These are phyloP conservation scores for Tricholoma matsutake DNA, from an alignment of 768 basidiomycete species.

Conservation along the genomic window DNA sequence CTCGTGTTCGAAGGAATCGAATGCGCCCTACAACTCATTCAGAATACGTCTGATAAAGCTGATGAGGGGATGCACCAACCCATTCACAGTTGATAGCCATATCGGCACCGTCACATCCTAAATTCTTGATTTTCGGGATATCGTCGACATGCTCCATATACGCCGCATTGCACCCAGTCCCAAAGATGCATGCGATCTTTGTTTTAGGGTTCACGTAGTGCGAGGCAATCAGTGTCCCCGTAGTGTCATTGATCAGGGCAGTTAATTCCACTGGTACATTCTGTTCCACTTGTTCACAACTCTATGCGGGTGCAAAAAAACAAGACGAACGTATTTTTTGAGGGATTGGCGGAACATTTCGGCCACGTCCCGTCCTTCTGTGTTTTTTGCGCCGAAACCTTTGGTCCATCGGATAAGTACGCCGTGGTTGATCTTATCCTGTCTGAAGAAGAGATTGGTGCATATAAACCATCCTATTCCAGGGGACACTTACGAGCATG, in stretches of 20 bases:
- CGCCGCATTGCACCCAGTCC: conserved; percentile 97
- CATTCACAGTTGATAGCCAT: conserved; percentile 99
- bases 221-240: conserved; percentile 95
- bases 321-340: conserved; percentile 61
- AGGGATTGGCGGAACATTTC: conserved; percentile 89
- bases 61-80: conserved; percentile 41
- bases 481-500: conserved; percentile 72
- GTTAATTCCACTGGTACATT: conserved; percentile 80
- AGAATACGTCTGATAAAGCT: not conserved
- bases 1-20: conserved; percentile 94
- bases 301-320: not conserved
- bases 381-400: conserved; percentile 89
- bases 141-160: conserved; percentile 90
- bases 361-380: conserved; percentile 90
- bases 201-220: conserved; percentile 91
- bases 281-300: conserved; percentile 36
- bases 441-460: conserved; percentile 41
- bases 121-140: conserved; percentile 78
- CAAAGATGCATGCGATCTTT: conserved; percentile 94
- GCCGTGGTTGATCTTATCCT: conserved; percentile 91
- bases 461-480: not conserved
- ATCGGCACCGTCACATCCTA: conserved; percentile 65
- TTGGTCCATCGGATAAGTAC: conserved; percentile 99
- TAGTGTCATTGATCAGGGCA: conserved; percentile 96
- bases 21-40: conserved; percentile 70